Percentiles rank a stretch among this genome's conserved stretches.
Evolutionary conservation across 2,329 filamentous ascomycete species (phyloP).

Genomic region (Colletotrichum filicis): DNA sequence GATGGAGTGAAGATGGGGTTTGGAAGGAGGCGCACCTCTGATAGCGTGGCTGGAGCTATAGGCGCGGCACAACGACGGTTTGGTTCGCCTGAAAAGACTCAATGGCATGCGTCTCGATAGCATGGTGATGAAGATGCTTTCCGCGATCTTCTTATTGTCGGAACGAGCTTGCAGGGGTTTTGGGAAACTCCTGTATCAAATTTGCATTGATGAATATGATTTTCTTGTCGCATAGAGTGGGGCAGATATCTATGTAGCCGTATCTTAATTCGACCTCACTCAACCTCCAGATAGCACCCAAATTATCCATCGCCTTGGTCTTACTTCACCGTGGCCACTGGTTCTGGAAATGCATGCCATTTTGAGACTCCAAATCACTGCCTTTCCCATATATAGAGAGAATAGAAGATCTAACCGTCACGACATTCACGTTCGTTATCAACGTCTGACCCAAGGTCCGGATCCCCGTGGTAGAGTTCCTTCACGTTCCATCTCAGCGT

Average conservation of each 20-base stretch:
- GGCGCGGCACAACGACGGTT: slow-evolving; percentile 2
- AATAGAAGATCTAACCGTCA: not conserved
- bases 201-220: not conserved
- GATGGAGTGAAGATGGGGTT: too few relatives aligned
- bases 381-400: not conserved
- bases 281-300: not conserved
- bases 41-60: slow-evolving; percentile 17
- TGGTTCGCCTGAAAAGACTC: slow-evolving; percentile 1
- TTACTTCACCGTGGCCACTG: not conserved
- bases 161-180: not conserved
- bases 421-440: not conserved
- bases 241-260: not conserved
- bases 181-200: not conserved
- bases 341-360: not conserved
- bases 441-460: not conserved
- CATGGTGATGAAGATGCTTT: not conserved
- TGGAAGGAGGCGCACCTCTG: not conserved
- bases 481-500: not conserved
- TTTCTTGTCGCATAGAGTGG: not conserved
- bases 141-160: not conserved
- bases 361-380: not conserved
- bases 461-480: not conserved
- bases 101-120: slow-evolving; percentile 19
- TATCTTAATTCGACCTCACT: not conserved
- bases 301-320: not conserved